Evolutionary conservation across 2,329 filamentous ascomycete species (phyloP), one percentile per base, ranked within the genome.

Genomic region (Clonostachys byssicola): DNA sequence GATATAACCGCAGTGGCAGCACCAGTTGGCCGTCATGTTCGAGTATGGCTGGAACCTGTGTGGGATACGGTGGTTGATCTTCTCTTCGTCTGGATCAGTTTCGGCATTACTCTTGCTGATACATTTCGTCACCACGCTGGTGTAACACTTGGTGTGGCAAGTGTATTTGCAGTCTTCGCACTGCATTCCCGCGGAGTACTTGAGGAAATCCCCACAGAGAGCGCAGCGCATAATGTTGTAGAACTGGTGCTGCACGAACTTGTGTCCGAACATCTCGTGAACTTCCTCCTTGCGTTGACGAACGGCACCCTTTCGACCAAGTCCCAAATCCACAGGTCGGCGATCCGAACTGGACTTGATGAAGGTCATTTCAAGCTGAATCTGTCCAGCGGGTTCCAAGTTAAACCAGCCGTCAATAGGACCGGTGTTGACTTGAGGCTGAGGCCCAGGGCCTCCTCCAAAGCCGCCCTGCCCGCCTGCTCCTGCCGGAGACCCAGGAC

Each of bases 141-240:
- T 74, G 68, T 97, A 99, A 66, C 94, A 99, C 71, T 97, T 96
- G 59, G 90, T 92, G 69, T 99, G 94, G 70, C 94, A 99, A 38
- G 92, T 97, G 72, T 97, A 97, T 72, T 97, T 97, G 86, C 94
- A 99, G 71, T 99, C 94, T 54, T 95, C 89, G 68, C 94, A 99
- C 72, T 99, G 94, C 92, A 99, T 99, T 52, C 94, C 94, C 18
- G 94, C 89, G 43, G 92, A 95, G 65, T 97, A 97, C 65, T 97
- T 99, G 71, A 99, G 86, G 62, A 99, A 97, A 56, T 99, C 94
- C 50, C 92, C 94, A 65, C 94, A 99, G 35, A 97, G 83, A 13
- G 94, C 94, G 70, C 94, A 99, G 52, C 94, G 92, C 94, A 99
- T 99, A 63, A 99, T 96, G 78, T 97, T 99, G 84, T 97, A 99